Conservation (phyloP, 441 rosid species). For the Capsella rubella region DNA sequence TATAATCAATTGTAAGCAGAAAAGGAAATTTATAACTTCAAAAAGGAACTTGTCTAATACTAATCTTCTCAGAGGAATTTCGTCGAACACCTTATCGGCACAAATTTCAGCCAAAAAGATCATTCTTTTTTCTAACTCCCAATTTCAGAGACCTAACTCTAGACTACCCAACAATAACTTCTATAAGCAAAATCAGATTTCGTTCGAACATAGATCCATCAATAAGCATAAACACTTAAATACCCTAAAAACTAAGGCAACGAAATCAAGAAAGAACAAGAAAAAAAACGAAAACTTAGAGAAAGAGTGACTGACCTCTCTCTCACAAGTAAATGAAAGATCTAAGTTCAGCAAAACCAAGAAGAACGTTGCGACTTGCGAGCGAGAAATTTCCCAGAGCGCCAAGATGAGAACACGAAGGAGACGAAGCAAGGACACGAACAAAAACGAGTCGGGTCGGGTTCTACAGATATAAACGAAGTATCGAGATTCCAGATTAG, state of each 20-base stretch:
- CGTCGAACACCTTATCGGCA: slow-evolving; percentile 36
- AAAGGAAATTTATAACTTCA: neutral
- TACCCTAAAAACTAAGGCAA: neutral
- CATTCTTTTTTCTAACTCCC: neutral
- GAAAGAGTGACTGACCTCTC: neutral
- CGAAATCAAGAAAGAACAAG: neutral
- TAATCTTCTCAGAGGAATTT: slow-evolving; percentile 23
- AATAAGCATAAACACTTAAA: slow-evolving; percentile 13
- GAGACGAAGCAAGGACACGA: neutral
- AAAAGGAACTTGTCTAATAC: neutral
- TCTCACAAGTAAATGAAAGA: slow-evolving; percentile 9
- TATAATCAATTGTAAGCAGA: neutral
- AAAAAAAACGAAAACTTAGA: neutral
- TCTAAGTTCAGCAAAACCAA: neutral
- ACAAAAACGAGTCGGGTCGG: slow-evolving; percentile 14
- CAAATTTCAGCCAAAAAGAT: neutral
- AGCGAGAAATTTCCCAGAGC: slow-evolving; percentile 22
- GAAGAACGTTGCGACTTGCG: slow-evolving; percentile 26
- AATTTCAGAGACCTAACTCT: neutral
- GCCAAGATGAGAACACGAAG: slow-evolving; percentile 9
- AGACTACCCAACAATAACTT: neutral
- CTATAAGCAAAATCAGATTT: neutral
- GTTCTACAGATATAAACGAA: neutral
- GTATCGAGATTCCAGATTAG: slow-evolving; percentile 10
- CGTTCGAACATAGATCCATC: neutral